These are phyloP conservation scores for Paecilomyces sp. DNA, from an alignment of 2,329 filamentous ascomycete genomes.

Conservation along the genomic window DNA sequence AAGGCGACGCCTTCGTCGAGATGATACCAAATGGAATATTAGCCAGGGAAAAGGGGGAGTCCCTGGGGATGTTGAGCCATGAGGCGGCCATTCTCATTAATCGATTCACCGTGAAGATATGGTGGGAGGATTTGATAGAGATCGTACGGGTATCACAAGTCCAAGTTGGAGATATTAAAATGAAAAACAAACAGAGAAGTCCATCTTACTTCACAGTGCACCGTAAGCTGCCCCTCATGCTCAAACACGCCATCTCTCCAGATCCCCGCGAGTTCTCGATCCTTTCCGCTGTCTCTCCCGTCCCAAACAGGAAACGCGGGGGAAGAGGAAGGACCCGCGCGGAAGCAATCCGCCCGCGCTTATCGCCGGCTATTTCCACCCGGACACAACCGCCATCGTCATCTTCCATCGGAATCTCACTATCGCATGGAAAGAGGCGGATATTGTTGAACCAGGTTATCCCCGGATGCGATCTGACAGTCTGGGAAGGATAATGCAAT, in stretches of 20 bases:
- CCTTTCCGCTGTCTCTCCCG: neutral
- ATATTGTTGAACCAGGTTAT: neutral
- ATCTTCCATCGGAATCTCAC: neutral
- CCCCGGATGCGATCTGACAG: neutral
- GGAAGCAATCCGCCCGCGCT: conserved; percentile 4
- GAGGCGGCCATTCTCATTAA: conserved; percentile 36
- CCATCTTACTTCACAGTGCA: neutral
- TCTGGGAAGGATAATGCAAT: neutral
- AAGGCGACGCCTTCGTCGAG: conserved; percentile 50
- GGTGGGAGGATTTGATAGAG: neutral
- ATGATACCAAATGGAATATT: conserved; percentile 84
- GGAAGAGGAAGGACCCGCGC: neutral
- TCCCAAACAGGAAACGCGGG: neutral
- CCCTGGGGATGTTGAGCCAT: conserved; percentile 54
- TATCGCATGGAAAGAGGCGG: neutral
- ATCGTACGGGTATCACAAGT: neutral
- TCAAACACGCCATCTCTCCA: neutral
- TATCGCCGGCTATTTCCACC: conserved; percentile 10
- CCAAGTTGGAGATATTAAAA: neutral
- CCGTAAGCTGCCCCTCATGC: neutral
- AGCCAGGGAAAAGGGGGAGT: conserved; percentile 64
- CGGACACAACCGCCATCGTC: neutral
- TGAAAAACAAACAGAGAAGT: neutral
- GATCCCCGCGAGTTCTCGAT: neutral
- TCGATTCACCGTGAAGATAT: neutral